Percentiles rank a stretch among this genome's conserved stretches.
Conservation (phyloP, 2,329 filamentous ascomycete genomes). For the Drechmeria coniospora region DNA sequence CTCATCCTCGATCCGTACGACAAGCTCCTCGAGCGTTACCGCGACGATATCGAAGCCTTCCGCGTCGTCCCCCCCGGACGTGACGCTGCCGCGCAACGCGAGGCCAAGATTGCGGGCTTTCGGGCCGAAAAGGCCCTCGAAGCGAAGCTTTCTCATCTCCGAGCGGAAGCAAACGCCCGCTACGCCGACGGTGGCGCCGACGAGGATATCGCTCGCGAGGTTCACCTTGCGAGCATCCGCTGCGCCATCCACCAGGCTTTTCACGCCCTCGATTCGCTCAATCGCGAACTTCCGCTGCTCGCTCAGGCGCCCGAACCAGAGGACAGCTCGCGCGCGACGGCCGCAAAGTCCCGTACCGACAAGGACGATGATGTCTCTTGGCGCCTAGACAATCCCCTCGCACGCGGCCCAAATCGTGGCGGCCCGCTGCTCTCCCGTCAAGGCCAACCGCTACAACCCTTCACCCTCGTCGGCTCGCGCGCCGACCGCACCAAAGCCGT, state of each 20-base stretch:
- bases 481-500: constrained; percentile 65
- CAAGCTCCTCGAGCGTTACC: constrained; percentile 57
- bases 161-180: constrained; percentile 25
- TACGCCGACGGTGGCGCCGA: constrained; percentile 54
- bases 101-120: constrained; percentile 76
- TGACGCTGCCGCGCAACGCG: constrained; percentile 52
- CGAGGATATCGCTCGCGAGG: constrained; percentile 66
- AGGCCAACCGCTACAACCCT: constrained; percentile 80
- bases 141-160: constrained; percentile 53
- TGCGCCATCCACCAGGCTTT: constrained; percentile 69
- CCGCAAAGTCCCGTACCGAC: constrained; percentile 18
- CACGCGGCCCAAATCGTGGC: constrained; percentile 30
- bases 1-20: constrained; percentile 50
- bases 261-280: constrained; percentile 72
- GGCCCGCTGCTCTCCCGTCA: constrained; percentile 63
- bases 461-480: constrained; percentile 67
- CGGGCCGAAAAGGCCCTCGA: constrained; percentile 75
- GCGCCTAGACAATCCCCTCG: constrained; percentile 52
- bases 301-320: constrained; percentile 49
- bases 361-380: constrained; percentile 39
- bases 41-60: constrained; percentile 57
- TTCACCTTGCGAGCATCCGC: constrained; percentile 61
- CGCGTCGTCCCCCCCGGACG: constrained; percentile 45
- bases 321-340: constrained; percentile 20
- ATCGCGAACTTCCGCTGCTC: constrained; percentile 71